Evolutionary conservation across 345 rosid species (phyloP).

Genomic region (Eutrema japonicum): DNA sequence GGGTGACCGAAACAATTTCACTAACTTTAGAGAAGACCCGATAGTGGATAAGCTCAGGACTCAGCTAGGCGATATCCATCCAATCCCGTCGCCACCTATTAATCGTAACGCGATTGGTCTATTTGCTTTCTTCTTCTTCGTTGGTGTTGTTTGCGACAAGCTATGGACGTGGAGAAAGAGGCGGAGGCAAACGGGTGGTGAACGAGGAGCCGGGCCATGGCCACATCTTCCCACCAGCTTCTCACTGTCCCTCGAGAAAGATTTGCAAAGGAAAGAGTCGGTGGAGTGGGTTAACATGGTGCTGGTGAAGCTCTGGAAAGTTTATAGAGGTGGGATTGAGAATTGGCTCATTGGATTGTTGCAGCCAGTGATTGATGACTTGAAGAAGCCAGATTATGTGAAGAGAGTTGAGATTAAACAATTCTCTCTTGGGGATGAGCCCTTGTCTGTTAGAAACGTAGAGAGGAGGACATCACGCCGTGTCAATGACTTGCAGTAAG

Average conservation of each 20-base stretch:
- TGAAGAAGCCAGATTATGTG: constrained; percentile 94
- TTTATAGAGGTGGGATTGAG: constrained; percentile 87
- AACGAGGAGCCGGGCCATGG: constrained; percentile 60
- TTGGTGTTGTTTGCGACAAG: constrained; percentile 89
- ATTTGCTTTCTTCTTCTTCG: constrained; percentile 86
- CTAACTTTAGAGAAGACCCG: constrained; percentile 75
- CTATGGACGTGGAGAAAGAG: constrained; percentile 78
- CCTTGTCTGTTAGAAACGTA: constrained; percentile 90
- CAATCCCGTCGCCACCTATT: constrained; percentile 88
- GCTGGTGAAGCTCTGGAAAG: constrained; percentile 95
- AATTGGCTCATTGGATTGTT: constrained; percentile 88
- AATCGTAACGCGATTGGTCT: constrained; percentile 66
- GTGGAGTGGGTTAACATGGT: constrained; percentile 99
- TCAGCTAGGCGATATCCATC: constrained; percentile 84
- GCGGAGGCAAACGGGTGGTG: constrained; percentile 36
- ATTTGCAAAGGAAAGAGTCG: constrained; percentile 93
- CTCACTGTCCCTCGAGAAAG: constrained; percentile 83
- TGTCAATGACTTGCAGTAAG: constrained; percentile 94
- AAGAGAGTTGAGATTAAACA: constrained; percentile 92
- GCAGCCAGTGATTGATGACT: constrained; percentile 96
- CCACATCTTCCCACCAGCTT: constrained; percentile 90
- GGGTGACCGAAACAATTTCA: constrained; percentile 56
- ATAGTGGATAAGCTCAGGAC: constrained; percentile 88
- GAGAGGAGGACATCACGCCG: constrained; percentile 96
- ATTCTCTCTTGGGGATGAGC: constrained; percentile 93